A percentile compares a stretch with the other conserved stretches of the same genome.
phyloP scores from a whole-genome alignment of 495 filamentous ascomycete species.

The Penicillium fimorum region DNA sequence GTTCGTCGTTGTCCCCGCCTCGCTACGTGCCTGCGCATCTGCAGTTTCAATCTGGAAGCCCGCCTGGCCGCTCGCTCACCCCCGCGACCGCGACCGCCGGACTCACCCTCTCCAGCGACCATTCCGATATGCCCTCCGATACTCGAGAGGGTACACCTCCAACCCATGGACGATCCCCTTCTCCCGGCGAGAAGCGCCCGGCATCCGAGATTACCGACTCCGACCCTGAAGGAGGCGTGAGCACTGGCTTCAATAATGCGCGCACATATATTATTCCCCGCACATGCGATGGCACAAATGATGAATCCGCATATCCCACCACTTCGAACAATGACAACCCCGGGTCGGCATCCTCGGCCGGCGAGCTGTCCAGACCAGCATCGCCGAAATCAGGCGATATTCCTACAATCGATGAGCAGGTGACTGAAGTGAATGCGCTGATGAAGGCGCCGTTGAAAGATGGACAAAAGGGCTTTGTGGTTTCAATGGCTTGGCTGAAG shows the following conservation, averaged over 20 bases:
- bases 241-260: slow-evolving; percentile 14
- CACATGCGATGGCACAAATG: slow-evolving; percentile 25
- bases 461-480: slow-evolving; percentile 70
- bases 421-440: slow-evolving; percentile 62
- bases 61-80: slow-evolving; percentile 41
- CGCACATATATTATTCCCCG: slow-evolving; percentile 12
- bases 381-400: slow-evolving; percentile 18
- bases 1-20: slow-evolving; percentile 41
- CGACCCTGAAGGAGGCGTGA: slow-evolving; percentile 30
- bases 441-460: slow-evolving; percentile 55
- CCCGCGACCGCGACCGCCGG: slow-evolving; percentile 68
- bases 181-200: slow-evolving; percentile 53
- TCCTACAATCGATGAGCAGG: slow-evolving; percentile 74
- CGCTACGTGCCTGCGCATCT: slow-evolving; percentile 60
- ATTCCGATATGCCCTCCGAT: slow-evolving; percentile 52
- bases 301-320: slow-evolving; percentile 26
- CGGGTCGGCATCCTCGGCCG: slow-evolving; percentile 21
- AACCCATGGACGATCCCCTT: slow-evolving; percentile 42
- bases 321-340: slow-evolving; percentile 33
- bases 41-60: slow-evolving; percentile 51
- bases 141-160: slow-evolving; percentile 28
- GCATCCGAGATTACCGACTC: slow-evolving; percentile 48
- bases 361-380: slow-evolving; percentile 17
- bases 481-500: slow-evolving; percentile 77
- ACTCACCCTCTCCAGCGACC: slow-evolving; percentile 64